phyloP scores from a whole-genome alignment of 495 filamentous ascomycete genomes.

The Platismatia glauca region DNA sequence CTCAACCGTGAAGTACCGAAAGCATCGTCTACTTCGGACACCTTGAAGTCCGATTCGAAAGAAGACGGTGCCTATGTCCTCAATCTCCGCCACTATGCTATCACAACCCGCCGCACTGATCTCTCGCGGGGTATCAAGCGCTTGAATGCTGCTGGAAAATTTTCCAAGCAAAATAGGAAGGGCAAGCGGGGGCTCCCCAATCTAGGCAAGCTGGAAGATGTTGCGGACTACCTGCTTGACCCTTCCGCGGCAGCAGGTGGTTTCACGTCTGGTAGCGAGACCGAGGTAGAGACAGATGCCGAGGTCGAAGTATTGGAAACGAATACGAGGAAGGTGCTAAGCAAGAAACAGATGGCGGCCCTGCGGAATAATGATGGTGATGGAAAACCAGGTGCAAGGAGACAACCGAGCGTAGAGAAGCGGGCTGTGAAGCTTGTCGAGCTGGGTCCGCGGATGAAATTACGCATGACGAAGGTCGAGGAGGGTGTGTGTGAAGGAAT shows the following conservation, averaged over 20 bases:
- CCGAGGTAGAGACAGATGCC: slow-evolving; percentile 86
- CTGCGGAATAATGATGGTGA: slow-evolving; percentile 36
- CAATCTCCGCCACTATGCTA: slow-evolving; percentile 89
- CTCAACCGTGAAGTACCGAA: slow-evolving; percentile 63
- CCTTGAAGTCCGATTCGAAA: slow-evolving; percentile 32
- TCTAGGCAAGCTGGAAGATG: slow-evolving; percentile 81
- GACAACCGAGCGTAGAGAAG: slow-evolving; percentile 54
- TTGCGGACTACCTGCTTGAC: slow-evolving; percentile 88
- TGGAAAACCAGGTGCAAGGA: slow-evolving; percentile 28
- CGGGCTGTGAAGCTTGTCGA: slow-evolving; percentile 85
- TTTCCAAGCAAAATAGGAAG: slow-evolving; percentile 47
- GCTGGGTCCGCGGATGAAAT: slow-evolving; percentile 78
- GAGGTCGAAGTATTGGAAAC: slow-evolving; percentile 85
- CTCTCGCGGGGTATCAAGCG: slow-evolving; percentile 74
- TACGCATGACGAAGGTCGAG: slow-evolving; percentile 91
- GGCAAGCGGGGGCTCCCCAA: slow-evolving; percentile 68
- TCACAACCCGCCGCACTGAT: slow-evolving; percentile 77
- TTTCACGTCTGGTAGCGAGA: slow-evolving; percentile 87
- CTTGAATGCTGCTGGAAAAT: slow-evolving; percentile 78
- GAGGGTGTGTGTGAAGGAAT: slow-evolving; percentile 86
- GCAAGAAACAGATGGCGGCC: slow-evolving; percentile 50
- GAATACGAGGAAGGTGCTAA: slow-evolving; percentile 59
- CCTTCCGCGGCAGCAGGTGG: slow-evolving; percentile 61
- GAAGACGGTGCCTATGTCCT: slow-evolving; percentile 69
- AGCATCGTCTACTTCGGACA: slow-evolving; percentile 12